Evolutionary conservation across 345 rosid genomes (phyloP).

Genomic region (Euclidium syriacum): DNA sequence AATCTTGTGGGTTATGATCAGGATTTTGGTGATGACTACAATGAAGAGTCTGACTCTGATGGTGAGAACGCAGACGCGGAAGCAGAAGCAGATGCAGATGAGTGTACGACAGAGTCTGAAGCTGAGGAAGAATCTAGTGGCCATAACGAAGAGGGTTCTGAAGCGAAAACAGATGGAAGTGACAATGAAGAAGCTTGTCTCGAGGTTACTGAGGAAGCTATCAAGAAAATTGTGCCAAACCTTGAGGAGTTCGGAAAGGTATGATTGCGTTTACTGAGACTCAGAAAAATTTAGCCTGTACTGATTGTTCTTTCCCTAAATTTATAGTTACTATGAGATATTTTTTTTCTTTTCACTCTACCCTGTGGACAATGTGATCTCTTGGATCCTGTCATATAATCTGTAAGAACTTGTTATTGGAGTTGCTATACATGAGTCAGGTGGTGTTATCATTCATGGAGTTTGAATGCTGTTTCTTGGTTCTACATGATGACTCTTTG

Average conservation of each 20-base stretch:
- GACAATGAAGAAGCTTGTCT: constrained; percentile 62
- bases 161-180: constrained; percentile 64
- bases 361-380: constrained; percentile 1
- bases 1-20: constrained; percentile 34
- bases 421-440: not conserved
- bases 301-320: constrained; percentile 1
- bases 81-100: constrained; percentile 51
- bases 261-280: constrained; percentile 6
- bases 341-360: not conserved
- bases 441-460: not conserved
- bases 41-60: constrained; percentile 64
- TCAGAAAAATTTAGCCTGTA: not conserved
- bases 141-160: constrained; percentile 65
- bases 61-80: constrained; percentile 53
- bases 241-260: constrained; percentile 84
- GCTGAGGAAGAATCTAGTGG: constrained; percentile 75
- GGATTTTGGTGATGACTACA: constrained; percentile 74
- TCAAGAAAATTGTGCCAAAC: constrained; percentile 71
- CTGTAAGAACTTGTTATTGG: not conserved
- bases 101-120: constrained; percentile 74
- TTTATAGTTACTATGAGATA: not conserved
- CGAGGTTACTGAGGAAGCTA: constrained; percentile 72
- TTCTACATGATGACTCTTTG: not conserved
- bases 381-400: not conserved
- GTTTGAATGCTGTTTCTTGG: constrained; percentile 1